phyloP scores from a whole-genome alignment of 371 early-diverging fungal genomes.

The Parasitella parasitica region DNA sequence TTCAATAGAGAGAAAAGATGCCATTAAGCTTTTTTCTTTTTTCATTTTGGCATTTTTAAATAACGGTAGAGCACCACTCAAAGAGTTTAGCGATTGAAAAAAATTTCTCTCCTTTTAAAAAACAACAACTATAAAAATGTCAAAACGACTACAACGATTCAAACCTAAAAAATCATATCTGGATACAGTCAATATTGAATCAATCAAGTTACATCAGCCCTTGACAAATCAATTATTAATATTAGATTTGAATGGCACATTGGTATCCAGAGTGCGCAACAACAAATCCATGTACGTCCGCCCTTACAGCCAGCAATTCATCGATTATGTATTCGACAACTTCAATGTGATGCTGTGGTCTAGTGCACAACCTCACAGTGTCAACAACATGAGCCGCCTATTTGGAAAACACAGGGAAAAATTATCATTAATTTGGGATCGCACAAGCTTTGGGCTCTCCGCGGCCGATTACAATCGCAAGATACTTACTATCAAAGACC shows the following conservation, averaged over 20 bases:
- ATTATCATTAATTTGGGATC: slow-evolving; percentile 61
- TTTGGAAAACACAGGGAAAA: slow-evolving; percentile 44
- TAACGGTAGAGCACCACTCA: background rate
- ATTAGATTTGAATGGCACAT: slow-evolving; percentile 75
- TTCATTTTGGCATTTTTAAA: background rate
- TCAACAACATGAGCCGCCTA: slow-evolving; percentile 54
- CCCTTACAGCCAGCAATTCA: slow-evolving; percentile 56
- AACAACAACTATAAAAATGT: background rate
- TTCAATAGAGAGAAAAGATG: background rate
- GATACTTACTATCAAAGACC: slow-evolving; percentile 61
- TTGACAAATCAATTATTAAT: slow-evolving; percentile 50
- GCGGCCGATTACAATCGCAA: slow-evolving; percentile 49
- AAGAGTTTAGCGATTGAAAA: background rate
- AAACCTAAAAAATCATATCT: slow-evolving; percentile 4
- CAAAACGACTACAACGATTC: background rate
- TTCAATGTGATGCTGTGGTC: slow-evolving; percentile 83
- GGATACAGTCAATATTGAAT: background rate
- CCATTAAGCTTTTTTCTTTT: background rate
- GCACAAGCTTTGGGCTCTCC: slow-evolving; percentile 56
- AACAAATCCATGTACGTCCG: slow-evolving; percentile 46
- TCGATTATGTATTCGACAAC: slow-evolving; percentile 59
- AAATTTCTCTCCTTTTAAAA: background rate
- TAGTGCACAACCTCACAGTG: slow-evolving; percentile 65
- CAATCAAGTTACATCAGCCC: background rate
- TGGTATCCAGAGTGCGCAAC: slow-evolving; percentile 46